Evolutionary conservation across 2,329 filamentous ascomycete species (phyloP).

Genomic region (Scedosporium minutisporum): DNA sequence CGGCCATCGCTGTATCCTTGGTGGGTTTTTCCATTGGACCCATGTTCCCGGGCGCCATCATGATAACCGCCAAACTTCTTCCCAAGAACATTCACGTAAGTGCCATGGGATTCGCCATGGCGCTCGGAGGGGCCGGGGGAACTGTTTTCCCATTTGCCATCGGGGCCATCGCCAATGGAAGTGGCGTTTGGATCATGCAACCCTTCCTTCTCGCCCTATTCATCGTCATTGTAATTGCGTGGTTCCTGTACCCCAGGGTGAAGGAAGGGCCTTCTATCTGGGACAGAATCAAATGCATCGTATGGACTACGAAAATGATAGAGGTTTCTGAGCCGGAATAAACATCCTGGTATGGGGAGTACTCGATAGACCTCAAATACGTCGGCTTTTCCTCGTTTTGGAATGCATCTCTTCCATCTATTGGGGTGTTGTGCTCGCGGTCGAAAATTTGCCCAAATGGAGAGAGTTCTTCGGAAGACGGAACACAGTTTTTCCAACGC

Average conservation of each 20-base stretch:
- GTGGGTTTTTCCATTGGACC: slow-evolving; percentile 69
- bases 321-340: too few species aligned
- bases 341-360: too few species aligned
- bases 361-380: too few species aligned
- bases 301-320: too few species aligned
- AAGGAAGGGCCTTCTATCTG: slow-evolving; percentile 15
- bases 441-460: too few species aligned
- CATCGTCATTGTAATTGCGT: slow-evolving; percentile 21
- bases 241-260: slow-evolving; percentile 26
- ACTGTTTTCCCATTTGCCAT: slow-evolving; percentile 53
- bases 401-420: too few species aligned
- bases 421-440: too few species aligned
- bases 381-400: too few species aligned
- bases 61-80: slow-evolving; percentile 61
- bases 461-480: too few species aligned
- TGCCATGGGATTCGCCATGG: slow-evolving; percentile 64
- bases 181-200: slow-evolving; percentile 39
- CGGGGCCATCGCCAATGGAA: slow-evolving; percentile 47
- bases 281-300: not conserved
- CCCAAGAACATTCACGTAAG: slow-evolving; percentile 61
- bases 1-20: slow-evolving; percentile 53
- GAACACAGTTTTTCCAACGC: too few species aligned
- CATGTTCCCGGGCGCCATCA: slow-evolving; percentile 61
- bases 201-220: slow-evolving; percentile 38
- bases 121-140: slow-evolving; percentile 61